Percentiles rank a stretch among this genome's conserved stretches.
Evolutionary conservation across 139 green algal genomes (phyloP).

Genomic region (Prasinococcaceae sp.): DNA sequence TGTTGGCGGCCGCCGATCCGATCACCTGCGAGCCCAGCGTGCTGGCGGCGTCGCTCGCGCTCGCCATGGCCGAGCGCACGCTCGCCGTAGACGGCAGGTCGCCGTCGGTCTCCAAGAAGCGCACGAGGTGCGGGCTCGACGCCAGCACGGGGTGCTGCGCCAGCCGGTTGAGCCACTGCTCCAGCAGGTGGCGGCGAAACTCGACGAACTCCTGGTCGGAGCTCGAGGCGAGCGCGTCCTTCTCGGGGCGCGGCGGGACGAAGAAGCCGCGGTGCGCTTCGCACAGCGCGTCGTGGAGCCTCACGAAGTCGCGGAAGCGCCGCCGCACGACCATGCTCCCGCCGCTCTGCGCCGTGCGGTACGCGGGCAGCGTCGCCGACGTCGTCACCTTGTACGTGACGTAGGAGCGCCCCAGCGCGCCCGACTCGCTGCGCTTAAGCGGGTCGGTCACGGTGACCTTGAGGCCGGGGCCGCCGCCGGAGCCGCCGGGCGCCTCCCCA

Average conservation of each 20-base stretch:
- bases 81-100: conserved; percentile 32
- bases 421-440: conserved; percentile 7
- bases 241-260: conserved; percentile 74
- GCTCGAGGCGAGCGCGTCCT: conserved; percentile 27
- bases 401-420: conserved; percentile 1
- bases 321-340: conserved; percentile 16
- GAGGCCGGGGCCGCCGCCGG: not conserved
- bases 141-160: conserved; percentile 55
- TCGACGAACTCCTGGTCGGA: conserved; percentile 60
- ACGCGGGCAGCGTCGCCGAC: conserved; percentile 13
- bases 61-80: conserved; percentile 47
- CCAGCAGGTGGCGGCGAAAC: conserved; percentile 44
- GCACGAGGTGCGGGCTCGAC: conserved; percentile 46
- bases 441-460: conserved; percentile 8
- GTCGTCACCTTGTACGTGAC: conserved; percentile 14
- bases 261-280: conserved; percentile 67
- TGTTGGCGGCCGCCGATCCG: too few relatives aligned
- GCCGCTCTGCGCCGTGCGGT: not conserved
- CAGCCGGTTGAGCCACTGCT: conserved; percentile 68
- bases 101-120: conserved; percentile 67
- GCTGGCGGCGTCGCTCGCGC: too few relatives aligned
- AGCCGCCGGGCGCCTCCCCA: not conserved
- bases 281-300: conserved; percentile 44
- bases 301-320: conserved; percentile 32
- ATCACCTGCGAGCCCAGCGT: too few relatives aligned